Evolutionary conservation across 768 basidiomycete genomes (phyloP), one percentile per base, ranked within the genome.

Genomic region (Termitomyces sp.): DNA sequence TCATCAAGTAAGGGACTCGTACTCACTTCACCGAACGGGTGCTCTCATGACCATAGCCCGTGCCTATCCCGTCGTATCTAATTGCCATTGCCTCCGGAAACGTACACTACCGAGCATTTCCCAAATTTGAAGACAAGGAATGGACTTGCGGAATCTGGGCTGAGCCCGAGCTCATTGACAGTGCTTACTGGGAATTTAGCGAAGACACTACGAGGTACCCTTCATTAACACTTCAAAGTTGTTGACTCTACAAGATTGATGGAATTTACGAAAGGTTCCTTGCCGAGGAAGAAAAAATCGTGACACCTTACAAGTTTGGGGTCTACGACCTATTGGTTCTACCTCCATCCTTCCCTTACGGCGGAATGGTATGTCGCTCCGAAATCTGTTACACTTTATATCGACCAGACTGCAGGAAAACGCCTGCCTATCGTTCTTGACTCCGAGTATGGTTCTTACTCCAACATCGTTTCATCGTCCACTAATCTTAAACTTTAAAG

Each of bases 131-230:
- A 35, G 88, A 84, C 17, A 86, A 81, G 60, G 64, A 74, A n/a
- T 93, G 96, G 90, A 84, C 72, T 15, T 85, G 78, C 14, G 95
- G 95, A 1, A 79, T 94, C 5, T 98, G 95, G 95, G 84, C 93
- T 1, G 93, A 98, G 70, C 93, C 93, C 0, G 84, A 87, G 61
- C 67, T 87, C 30, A 79, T 97, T 56, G 85, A 92, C 0, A 78
- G 75, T 2, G 83, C 87, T 0, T 88, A 83, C 62, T 87, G 88
- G 82, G 95, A 98, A 67, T 98, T 98, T 65, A 83, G 79, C 57
- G 84, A 88, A 58, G 93, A 97, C 64, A 93, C 92, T 2, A 80
- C 84, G 15, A 81, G 79, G 88, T 93, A 57, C n/a, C 10, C 15
- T 35, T 19, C 24, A 34, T n/a, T n/a, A n/a, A n/a, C 11, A 4